Evolutionary conservation across 2,329 filamentous ascomycete genomes (phyloP), one percentile per base, ranked within the genome.

Genomic region (Colletotrichum chlorophyti): DNA sequence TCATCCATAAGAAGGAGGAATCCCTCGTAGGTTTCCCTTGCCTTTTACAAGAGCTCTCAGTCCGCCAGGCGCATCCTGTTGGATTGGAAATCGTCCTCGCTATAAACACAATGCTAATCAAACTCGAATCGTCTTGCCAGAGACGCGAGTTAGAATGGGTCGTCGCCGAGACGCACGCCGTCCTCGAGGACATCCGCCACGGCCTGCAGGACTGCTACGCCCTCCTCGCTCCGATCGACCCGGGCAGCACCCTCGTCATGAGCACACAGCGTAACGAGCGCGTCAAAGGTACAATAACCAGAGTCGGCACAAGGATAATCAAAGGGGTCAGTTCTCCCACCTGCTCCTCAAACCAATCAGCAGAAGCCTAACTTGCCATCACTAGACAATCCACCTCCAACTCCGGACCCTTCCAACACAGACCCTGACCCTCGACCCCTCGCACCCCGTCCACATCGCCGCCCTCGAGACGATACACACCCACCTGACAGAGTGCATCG

Each of bases 211-310:
- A 97, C 75, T 97, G 93, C 76, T 91, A 93, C 65, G 87, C 89
- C 15, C 83, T 98, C 21, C 86, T 99, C 26, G 90, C 92, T 7
- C 93, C 94, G 2, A 83, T 89, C 63, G 92, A 96, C 69, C 88
- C 89, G 1, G 93, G 93, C 8, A 93, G 89, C 66, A 99, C 94
- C 1, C 85, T 99, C 24, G 93, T 95, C 26, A 83, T 99, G 64
- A 95, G 91, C 61, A 96, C 93, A 12, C 84, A 90, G 53, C 86
- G 93, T 53, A 94, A 91, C 53, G 95, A 99, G 77, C 87, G 85
- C 65, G 87, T 98, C 62, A 99, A 99, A 74, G 95, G 95, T 15
- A 91, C 92, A 66, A 86, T 98, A 60, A 98, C 94, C 1, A 86
- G 95, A 51, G 86, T 96, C 31, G 95, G 95, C 34, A 91, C 91